A percentile compares a stretch with the other conserved stretches of the same genome.
Conservation (phyloP, 1,139 yeast species). For the Hyphopichia pseudoburtonii region DNA sequence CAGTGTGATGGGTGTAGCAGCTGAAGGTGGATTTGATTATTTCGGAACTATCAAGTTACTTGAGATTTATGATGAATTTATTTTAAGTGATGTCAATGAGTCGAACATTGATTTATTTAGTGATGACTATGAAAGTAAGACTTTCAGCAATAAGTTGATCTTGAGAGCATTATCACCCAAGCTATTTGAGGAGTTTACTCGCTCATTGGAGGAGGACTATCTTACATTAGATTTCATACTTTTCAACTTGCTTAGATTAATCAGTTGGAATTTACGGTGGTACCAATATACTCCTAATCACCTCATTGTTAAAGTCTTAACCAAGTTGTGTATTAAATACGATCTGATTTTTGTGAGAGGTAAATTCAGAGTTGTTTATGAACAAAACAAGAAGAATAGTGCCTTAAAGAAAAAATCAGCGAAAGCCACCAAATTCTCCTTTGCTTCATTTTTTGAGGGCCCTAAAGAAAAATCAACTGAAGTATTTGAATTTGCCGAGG, state of each 20-base stretch:
- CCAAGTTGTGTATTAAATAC: slow-evolving; percentile 29
- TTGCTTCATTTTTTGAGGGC: slow-evolving; percentile 14
- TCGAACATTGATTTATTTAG: slow-evolving; percentile 31
- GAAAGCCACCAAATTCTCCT: slow-evolving; percentile 10
- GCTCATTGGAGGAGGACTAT: slow-evolving; percentile 26
- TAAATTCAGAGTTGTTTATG: slow-evolving; percentile 33
- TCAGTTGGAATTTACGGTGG: slow-evolving; percentile 46
- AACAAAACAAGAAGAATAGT: slow-evolving; percentile 25
- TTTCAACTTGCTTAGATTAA: slow-evolving; percentile 31
- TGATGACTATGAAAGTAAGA: slow-evolving; percentile 29
- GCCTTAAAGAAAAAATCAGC: slow-evolving; percentile 12
- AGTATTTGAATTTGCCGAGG: slow-evolving; percentile 27
- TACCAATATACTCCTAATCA: slow-evolving; percentile 38
- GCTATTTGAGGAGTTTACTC: slow-evolving; percentile 24
- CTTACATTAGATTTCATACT: slow-evolving; percentile 36
- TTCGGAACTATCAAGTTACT: slow-evolving; percentile 39
- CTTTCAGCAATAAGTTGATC: slow-evolving; percentile 36
- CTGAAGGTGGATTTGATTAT: slow-evolving; percentile 38
- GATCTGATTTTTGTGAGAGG: slow-evolving; percentile 35
- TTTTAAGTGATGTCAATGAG: slow-evolving; percentile 33
- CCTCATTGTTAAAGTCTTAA: slow-evolving; percentile 28
- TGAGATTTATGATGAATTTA: slow-evolving; percentile 42
- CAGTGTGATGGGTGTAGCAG: slow-evolving; percentile 34
- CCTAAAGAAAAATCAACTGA: slow-evolving; percentile 10
- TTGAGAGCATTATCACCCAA: slow-evolving; percentile 23